Evolutionary conservation across 495 filamentous ascomycete species (phyloP).

Genomic region (Penicilliopsis zonata): DNA sequence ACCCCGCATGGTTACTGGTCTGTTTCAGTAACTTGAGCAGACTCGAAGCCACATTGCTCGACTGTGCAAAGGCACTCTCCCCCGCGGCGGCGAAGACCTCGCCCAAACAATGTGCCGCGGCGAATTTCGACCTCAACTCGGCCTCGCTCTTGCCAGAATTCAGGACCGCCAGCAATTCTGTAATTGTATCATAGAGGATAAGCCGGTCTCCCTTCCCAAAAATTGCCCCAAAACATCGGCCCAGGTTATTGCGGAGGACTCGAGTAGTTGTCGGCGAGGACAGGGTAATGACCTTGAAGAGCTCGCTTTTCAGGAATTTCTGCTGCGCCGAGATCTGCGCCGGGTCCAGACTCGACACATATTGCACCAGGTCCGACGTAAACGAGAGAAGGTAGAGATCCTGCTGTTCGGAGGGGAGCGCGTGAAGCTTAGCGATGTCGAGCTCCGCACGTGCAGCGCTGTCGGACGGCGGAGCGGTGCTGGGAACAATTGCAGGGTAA

Average conservation of each 20-base stretch:
- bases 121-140: conserved; percentile 67
- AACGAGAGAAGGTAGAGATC: conserved; percentile 88
- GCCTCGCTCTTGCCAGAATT: conserved; percentile 70
- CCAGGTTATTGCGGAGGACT: conserved; percentile 80
- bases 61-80: conserved; percentile 82
- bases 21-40: conserved; percentile 71
- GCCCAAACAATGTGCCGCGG: conserved; percentile 78
- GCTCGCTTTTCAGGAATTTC: conserved; percentile 75
- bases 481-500: conserved; percentile 20
- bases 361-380: conserved; percentile 67
- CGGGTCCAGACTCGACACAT: conserved; percentile 60
- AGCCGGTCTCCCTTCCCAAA: conserved; percentile 84
- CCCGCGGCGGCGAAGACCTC: conserved; percentile 82
- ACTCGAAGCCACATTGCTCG: conserved; percentile 56
- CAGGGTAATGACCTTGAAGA: conserved; percentile 85
- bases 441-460: conserved; percentile 45
- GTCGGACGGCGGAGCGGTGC: conserved; percentile 18
- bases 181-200: conserved; percentile 85
- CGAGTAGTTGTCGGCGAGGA: conserved; percentile 72
- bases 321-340: conserved; percentile 81
- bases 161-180: conserved; percentile 68
- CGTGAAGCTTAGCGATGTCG: conserved; percentile 76
- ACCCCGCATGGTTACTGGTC: conserved; percentile 65
- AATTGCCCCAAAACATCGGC: conserved; percentile 70
- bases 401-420: conserved; percentile 88